Evolutionary conservation across 2,329 filamentous ascomycete species (phyloP).

Genomic region (Alternaria conjuncta): DNA sequence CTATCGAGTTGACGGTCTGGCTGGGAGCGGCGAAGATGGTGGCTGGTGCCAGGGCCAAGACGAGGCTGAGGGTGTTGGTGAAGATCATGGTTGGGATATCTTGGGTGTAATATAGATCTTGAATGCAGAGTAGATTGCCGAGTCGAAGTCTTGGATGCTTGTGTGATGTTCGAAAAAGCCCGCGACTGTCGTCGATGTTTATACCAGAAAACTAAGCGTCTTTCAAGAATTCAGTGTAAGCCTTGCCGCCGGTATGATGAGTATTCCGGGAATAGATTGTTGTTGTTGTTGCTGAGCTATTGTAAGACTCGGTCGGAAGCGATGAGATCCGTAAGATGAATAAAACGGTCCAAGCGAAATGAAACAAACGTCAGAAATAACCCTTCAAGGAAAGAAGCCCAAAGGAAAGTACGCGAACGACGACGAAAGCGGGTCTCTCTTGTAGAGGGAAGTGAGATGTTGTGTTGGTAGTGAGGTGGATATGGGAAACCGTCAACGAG

Average conservation of each 20-base stretch:
- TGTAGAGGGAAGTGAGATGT: neutral
- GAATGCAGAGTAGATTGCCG: neutral
- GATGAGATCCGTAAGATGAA: neutral
- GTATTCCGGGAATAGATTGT: neutral
- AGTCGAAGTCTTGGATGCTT: slow-evolving; percentile 14
- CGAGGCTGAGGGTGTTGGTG: slow-evolving; percentile 36
- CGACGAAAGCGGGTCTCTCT: neutral
- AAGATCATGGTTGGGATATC: slow-evolving; percentile 38
- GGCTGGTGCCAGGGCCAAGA: slow-evolving; percentile 44
- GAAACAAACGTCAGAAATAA: neutral
- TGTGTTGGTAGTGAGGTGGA: neutral
- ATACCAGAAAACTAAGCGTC: neutral
- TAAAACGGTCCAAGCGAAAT: neutral
- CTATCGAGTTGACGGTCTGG: slow-evolving; percentile 27
- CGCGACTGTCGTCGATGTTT: neutral
- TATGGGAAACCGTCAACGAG: neutral
- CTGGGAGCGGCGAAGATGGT: slow-evolving; percentile 44
- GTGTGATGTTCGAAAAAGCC: slow-evolving; percentile 1
- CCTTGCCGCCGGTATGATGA: neutral
- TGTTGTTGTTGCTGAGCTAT: neutral
- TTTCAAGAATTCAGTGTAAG: neutral
- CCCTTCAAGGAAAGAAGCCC: neutral
- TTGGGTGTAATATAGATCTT: no score
- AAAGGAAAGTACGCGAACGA: neutral
- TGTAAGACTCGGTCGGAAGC: neutral